Percentiles rank a stretch among this genome's conserved stretches.
phyloP scores from a whole-genome alignment of 495 filamentous ascomycete species.

The Tuber umbilicatum region DNA sequence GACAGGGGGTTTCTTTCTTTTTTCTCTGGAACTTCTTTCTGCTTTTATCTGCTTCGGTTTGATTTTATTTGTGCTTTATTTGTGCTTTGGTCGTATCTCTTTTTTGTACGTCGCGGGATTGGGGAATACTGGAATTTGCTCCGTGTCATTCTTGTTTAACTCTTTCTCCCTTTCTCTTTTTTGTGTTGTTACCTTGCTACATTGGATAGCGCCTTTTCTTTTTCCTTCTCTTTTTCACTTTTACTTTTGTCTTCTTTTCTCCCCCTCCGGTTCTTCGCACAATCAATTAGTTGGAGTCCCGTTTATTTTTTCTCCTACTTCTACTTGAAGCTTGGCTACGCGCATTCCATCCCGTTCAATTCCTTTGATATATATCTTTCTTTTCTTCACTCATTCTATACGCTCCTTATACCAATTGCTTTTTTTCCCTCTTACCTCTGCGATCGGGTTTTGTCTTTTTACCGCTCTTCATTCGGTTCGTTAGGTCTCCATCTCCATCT shows the following conservation, averaged over 20 bases:
- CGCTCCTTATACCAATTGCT: conserved; percentile 25
- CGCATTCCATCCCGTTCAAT: conserved; percentile 21
- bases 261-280: conserved; percentile 8
- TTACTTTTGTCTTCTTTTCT: conserved; percentile 17
- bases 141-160: conserved; percentile 20
- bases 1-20: conserved; percentile 26
- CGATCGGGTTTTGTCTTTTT: conserved; percentile 20
- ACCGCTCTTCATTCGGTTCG: conserved; percentile 5
- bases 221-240: conserved; percentile 11
- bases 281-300: background rate
- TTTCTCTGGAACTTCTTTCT: conserved; percentile 38
- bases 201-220: conserved; percentile 20
- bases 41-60: conserved; percentile 43
- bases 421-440: conserved; percentile 35
- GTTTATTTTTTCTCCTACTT: background rate
- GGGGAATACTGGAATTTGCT: conserved; percentile 42
- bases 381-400: background rate
- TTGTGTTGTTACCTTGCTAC: conserved; percentile 26
- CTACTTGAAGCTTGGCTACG: background rate
- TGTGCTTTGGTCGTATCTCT: conserved; percentile 28
- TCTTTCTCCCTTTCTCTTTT: conserved; percentile 21
- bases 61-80: conserved; percentile 45
- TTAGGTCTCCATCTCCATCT: conserved; percentile 4
- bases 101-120: conserved; percentile 24
- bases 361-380: conserved; percentile 20